Base-by-base conservation (phyloP, 2,329 filamentous ascomycete genomes). In the Diaporthe sp. region DNA sequence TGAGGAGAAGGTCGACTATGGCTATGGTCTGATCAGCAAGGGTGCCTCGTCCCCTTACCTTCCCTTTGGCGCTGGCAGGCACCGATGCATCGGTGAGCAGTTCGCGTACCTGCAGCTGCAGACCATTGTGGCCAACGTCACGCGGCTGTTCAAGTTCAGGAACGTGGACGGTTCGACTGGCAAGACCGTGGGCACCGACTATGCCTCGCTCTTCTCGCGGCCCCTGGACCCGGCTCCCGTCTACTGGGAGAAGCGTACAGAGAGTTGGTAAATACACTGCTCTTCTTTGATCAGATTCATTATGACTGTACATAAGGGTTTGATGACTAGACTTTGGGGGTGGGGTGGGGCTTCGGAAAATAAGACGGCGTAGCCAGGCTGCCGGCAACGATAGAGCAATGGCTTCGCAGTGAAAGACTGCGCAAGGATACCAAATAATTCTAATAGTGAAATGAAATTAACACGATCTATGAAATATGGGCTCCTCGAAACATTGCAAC, bases 31-130 rank as follows among this genome's bases (percentile, higher is more conserved):
- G 68, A 94, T 98, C 78, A 96, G 92, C 88, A 98, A 98, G 88
- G 96, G 96, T 73, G 93, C 95, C 19, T 91, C 91, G 75, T 97
- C 94, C 70, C 96, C 96, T 0, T 98, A 98, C 83, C 90, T 98
- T 64, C 96, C 96, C 2, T 98, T 98, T 82, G 96, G 96, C 74
- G 96, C 96, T 40, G 96, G 96, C 55, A 89, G 96, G 78, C 96
- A 98, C 85, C 90, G 96, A 78, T 98, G 96, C 85, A 98, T 98
- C 81, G 96, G 96, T 78, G 96, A 98, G 88, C 95, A 98, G 81
- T 98, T 98, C 83, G 96, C 96, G 78, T 97, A 97, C 82, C 89
- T 97, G 74, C 96, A 98, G 86, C 88, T 98, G 77, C 93, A 96
- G 82, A 95, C 95, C 58, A 97, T 98, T 78, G 87, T 93, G 17